phyloP scores from a whole-genome alignment of 2,329 filamentous ascomycete species.

The Monosporascus sp. region DNA sequence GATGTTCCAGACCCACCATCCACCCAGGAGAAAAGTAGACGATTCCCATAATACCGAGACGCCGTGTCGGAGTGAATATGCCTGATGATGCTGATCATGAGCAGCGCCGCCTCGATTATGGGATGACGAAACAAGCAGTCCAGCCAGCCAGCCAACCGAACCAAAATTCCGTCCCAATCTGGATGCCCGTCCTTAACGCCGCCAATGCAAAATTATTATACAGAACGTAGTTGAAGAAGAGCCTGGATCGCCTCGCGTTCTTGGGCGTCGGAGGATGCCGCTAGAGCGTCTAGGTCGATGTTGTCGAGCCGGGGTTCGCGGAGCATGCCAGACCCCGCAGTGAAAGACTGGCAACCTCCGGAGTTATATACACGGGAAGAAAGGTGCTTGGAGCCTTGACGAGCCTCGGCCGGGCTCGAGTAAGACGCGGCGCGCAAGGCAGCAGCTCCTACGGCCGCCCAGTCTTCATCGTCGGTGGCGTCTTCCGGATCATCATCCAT shows the following conservation, averaged over 20 bases:
- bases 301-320: constrained; percentile 47
- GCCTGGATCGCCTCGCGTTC: constrained; percentile 80
- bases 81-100: constrained; percentile 20
- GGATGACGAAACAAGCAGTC: constrained; percentile 20
- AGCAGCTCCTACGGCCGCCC: constrained; percentile 83
- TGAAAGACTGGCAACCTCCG: constrained; percentile 42
- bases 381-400: constrained; percentile 46
- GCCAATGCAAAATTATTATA: constrained; percentile 56
- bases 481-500: constrained; percentile 77
- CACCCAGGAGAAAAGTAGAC: constrained; percentile 12
- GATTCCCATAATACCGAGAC: constrained; percentile 18
- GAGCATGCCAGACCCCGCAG: constrained; percentile 47
- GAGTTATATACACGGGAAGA: constrained; percentile 46
- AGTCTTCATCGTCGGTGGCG: constrained; percentile 92
- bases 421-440: constrained; percentile 69
- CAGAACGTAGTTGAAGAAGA: constrained; percentile 74
- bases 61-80: constrained; percentile 19
- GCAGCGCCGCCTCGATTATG: constrained; percentile 22
- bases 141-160: constrained; percentile 20
- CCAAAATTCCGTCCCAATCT: constrained; percentile 14
- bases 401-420: constrained; percentile 49
- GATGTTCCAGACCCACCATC: constrained; percentile 13
- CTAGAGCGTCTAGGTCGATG: constrained; percentile 48
- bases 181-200: constrained; percentile 41
- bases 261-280: constrained; percentile 57